Conservation (phyloP, 257 asterid species). For the Plantago major region DNA sequence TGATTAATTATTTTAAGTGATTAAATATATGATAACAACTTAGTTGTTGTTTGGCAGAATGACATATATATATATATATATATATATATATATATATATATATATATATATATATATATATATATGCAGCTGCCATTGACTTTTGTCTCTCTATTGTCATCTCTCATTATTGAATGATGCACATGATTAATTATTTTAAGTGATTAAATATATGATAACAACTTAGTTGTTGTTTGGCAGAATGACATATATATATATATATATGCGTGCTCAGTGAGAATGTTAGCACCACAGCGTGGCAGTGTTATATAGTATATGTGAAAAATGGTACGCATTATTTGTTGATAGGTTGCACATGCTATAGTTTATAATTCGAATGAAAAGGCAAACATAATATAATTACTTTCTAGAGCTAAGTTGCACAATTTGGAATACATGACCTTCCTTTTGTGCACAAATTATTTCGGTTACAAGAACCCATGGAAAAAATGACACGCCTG, state of each 20-base stretch:
- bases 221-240: constrained; percentile 12
- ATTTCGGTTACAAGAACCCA: no score
- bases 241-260: constrained; percentile 12
- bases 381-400: constrained; percentile 9
- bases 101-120: no score
- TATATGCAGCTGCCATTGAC: constrained; percentile 22
- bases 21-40: constrained; percentile 10
- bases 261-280: constrained; percentile 16
- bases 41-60: constrained; percentile 13
- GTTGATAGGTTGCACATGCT: constrained; percentile 11
- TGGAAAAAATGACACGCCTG: no score
- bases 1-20: constrained; percentile 12
- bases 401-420: background rate
- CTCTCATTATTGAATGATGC: constrained; percentile 25
- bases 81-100: no score
- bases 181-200: constrained; percentile 17
- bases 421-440: no score
- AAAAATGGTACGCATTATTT: constrained; percentile 11
- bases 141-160: constrained; percentile 14
- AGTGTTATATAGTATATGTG: constrained; percentile 8
- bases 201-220: constrained; percentile 8
- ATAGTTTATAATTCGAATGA: constrained; percentile 3
- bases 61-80: no score
- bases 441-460: no score
- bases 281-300: constrained; percentile 13